Evolutionary conservation across 2,329 filamentous ascomycete genomes (phyloP), one percentile per base, ranked within the genome.

Genomic region (Mariannaea sp.): DNA sequence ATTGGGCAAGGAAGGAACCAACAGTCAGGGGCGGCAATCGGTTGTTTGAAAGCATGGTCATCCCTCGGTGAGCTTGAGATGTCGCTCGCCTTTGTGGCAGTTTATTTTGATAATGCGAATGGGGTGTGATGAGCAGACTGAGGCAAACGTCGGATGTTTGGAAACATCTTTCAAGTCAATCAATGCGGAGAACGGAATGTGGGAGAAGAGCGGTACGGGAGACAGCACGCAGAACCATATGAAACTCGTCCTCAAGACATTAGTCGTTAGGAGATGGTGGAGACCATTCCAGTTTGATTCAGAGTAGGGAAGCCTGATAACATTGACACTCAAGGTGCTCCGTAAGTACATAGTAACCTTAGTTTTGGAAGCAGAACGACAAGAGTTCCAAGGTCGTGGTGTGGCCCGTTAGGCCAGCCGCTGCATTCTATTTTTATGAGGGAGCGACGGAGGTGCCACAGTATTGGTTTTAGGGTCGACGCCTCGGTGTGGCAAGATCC

Each of bases 121-220:
- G 27, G 51, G 40, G 36, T 36, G 24, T 26, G 17, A 16, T 14
- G 30, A 16, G 32, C 33, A 30, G 42, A 36, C 32, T 46, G 45
- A 49, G 45, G 51, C 33, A 49, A 32, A 49, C 44, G 33, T 14
- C 35, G 45, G 20, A 43, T 39, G 44, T 53, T 54, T 49, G 33
- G 45, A 54, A 49, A 45, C 45, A 32, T 49, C 45, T 44, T 45
- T 40, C 49, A 45, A 45, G 35, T 40, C 40, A 45, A 40, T 40
- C 40, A 54, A 54, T 49, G 51, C 51, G 40, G 26, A 16, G 26
- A n/a, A 24, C 51, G 51, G 51, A 40, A 54, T 44, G 51, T 54
- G 51, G 51, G 51, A 49, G 51, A 16, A 30, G 13, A 12, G 13
- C 22, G 27, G 20, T 20, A 26, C 24, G 26, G 29, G 27, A 27